Evolutionary conservation across 208 protist species (phyloP).

Genomic region (Trypanosomatidae sp.): DNA sequence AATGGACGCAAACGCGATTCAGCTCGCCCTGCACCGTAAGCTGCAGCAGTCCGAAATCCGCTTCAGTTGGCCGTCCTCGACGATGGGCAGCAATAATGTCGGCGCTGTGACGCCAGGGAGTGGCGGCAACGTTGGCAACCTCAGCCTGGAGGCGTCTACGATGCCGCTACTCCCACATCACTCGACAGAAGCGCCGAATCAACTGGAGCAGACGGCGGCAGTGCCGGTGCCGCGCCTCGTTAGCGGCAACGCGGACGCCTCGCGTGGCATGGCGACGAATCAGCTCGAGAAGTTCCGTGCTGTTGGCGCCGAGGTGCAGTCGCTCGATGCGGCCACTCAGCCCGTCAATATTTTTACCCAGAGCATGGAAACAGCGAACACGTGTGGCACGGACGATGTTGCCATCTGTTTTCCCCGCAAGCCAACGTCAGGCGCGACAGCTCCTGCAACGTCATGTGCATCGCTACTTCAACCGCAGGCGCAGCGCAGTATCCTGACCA

Average conservation of each 20-base stretch:
- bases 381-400: background rate
- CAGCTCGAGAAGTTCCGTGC: constrained; percentile 26
- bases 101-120: background rate
- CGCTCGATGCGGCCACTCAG: constrained; percentile 22
- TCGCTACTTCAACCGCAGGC: background rate
- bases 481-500: background rate
- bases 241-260: constrained; percentile 1
- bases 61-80: constrained; percentile 11
- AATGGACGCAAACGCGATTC: constrained; percentile 56
- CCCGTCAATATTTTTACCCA: constrained; percentile 25
- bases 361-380: constrained; percentile 4
- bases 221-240: constrained; percentile 12
- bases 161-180: constrained; percentile 21
- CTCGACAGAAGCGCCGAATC: background rate
- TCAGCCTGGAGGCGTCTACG: background rate
- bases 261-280: background rate
- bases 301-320: constrained; percentile 27
- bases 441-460: background rate
- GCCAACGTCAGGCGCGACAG: background rate
- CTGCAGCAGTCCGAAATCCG: constrained; percentile 30
- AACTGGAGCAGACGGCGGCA: constrained; percentile 10
- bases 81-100: background rate
- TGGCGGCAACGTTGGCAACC: background rate
- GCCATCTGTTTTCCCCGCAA: background rate
- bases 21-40: constrained; percentile 64